A percentile compares a stretch with the other conserved stretches of the same genome.
Conservation (phyloP, 345 rosid species). For the Excoecaria agallocha region DNA sequence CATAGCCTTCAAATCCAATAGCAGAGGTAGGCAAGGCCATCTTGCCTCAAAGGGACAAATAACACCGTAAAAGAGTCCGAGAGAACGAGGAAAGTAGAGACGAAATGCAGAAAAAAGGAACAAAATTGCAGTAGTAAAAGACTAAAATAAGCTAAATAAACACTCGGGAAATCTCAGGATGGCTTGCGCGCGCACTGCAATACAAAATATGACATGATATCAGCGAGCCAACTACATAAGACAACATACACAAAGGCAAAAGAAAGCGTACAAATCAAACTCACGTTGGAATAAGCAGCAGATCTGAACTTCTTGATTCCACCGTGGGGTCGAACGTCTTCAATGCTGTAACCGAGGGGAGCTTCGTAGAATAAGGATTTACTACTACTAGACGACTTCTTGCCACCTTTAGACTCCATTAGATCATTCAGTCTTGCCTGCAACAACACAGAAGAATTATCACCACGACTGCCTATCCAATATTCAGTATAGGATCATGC, state of each 20-base stretch:
- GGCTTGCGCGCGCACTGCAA: conserved; percentile 28
- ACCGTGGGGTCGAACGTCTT: conserved; percentile 33
- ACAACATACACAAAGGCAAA: not conserved
- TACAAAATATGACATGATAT: not conserved
- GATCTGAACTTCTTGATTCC: conserved; percentile 37
- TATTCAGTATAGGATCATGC: too few relatives aligned
- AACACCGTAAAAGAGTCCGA: conserved; percentile 36
- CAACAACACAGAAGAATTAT: not conserved
- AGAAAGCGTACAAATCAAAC: not conserved
- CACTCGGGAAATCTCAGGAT: conserved; percentile 21
- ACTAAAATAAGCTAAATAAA: conserved; percentile 17
- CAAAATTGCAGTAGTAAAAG: not conserved
- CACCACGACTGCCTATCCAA: not conserved
- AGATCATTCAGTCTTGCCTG: conserved; percentile 27
- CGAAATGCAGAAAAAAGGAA: not conserved
- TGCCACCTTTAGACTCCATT: conserved; percentile 40
- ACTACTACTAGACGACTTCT: conserved; percentile 33
- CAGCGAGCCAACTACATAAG: not conserved
- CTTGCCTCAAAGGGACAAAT: conserved; percentile 27
- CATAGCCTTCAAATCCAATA: conserved; percentile 91
- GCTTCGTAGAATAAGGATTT: conserved; percentile 30
- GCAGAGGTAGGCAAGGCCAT: conserved; percentile 57
- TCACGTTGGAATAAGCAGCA: conserved; percentile 40
- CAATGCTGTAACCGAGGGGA: conserved; percentile 37
- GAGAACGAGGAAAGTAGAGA: conserved; percentile 41